These are phyloP conservation scores for Phytophthora cryptogea DNA, from an alignment of 352 stramenopile genomes.

Conservation along the genomic window DNA sequence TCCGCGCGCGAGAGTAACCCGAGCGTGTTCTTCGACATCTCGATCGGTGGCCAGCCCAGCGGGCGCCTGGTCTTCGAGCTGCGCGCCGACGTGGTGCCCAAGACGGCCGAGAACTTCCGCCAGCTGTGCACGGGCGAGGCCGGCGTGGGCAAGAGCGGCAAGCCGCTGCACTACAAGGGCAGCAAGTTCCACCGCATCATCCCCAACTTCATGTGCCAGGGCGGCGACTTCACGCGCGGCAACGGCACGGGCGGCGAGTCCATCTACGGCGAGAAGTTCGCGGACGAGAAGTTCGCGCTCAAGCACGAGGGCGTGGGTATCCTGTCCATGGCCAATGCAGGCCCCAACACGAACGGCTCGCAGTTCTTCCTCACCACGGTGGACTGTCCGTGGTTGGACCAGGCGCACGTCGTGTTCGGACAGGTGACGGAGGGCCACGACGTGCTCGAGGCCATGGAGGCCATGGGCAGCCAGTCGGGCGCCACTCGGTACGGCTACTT, in stretches of 20 bases:
- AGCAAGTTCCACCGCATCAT: conserved; percentile 93
- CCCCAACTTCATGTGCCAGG: conserved; percentile 94
- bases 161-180: conserved; percentile 85
- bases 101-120: conserved; percentile 99
- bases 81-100: conserved; percentile 88
- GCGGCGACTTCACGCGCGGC: conserved; percentile 95
- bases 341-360: conserved; percentile 95
- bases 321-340: conserved; percentile 96
- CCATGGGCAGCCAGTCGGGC: conserved; percentile 91
- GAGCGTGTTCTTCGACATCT: conserved; percentile 97
- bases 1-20: conserved; percentile 73
- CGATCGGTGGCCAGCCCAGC: conserved; percentile 89
- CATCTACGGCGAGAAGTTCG: conserved; percentile 94
- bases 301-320: conserved; percentile 95
- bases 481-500: conserved; percentile 49
- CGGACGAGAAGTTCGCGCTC: conserved; percentile 97
- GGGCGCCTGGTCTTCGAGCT: conserved; percentile 88
- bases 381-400: conserved; percentile 90
- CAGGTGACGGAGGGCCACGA: conserved; percentile 93
- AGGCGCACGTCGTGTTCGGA: conserved; percentile 93
- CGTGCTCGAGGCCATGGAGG: conserved; percentile 96
- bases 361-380: conserved; percentile 98
- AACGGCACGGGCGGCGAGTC: conserved; percentile 96
- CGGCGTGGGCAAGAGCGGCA: conserved; percentile 80
- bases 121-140: conserved; percentile 98